Conservation (phyloP, 2,329 filamentous ascomycete species). For the Fusarium oligoseptatum region DNA sequence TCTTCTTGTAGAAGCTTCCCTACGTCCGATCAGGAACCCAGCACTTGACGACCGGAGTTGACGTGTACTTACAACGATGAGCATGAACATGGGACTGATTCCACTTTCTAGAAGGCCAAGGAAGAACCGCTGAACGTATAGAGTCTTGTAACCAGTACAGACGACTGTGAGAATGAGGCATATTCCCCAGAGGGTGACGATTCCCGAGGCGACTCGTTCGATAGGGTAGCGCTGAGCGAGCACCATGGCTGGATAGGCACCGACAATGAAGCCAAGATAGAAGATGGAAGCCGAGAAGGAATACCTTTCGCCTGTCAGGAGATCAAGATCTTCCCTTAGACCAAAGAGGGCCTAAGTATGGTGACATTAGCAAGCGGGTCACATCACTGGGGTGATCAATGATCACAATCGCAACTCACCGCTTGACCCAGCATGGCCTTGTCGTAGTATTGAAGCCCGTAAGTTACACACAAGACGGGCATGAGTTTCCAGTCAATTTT, state of each 20-base stretch:
- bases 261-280: conserved; percentile 63
- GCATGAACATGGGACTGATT: conserved; percentile 69
- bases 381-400: not conserved
- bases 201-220: conserved; percentile 57
- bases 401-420: conserved; percentile 45
- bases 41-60: not conserved
- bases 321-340: conserved; percentile 39
- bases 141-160: conserved; percentile 53
- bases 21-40: not conserved
- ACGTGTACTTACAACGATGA: conserved; percentile 57
- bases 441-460: conserved; percentile 62
- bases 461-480: conserved; percentile 61
- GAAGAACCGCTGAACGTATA: conserved; percentile 65
- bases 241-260: conserved; percentile 58
- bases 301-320: conserved; percentile 58
- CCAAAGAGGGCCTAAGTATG: conserved; percentile 34
- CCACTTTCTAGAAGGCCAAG: conserved; percentile 68
- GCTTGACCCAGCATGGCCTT: conserved; percentile 68
- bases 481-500: conserved; percentile 52
- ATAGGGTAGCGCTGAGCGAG: conserved; percentile 60
- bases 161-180: conserved; percentile 54
- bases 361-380: not conserved
- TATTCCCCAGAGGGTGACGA: conserved; percentile 51
- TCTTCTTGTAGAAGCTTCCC: conserved; percentile 56
- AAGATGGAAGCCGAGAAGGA: conserved; percentile 60